Conservation (phyloP, 2,329 filamentous ascomycete species). For the Alternaria solani region DNA sequence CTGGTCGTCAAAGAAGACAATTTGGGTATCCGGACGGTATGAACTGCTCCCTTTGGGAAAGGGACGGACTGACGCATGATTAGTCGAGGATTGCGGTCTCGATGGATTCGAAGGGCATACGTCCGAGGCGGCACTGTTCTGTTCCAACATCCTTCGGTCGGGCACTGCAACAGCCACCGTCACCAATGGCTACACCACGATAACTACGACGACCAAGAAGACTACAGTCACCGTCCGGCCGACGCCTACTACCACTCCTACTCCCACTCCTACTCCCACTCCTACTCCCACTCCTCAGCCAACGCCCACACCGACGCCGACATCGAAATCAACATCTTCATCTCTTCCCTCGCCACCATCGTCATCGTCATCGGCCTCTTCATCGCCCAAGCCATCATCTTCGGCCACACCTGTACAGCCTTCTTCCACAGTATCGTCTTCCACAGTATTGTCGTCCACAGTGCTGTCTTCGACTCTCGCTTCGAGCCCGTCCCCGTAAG, state of each 20-base stretch:
- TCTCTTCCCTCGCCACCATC: conserved; percentile 5
- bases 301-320: conserved; percentile 25
- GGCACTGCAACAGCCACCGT: conserved; percentile 38
- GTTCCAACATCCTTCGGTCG: conserved; percentile 38
- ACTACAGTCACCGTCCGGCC: conserved; percentile 36
- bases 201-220: conserved; percentile 33
- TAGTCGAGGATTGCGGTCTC: conserved; percentile 37
- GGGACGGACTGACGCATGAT: conserved; percentile 6
- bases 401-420: conserved; percentile 18
- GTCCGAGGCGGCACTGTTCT: conserved; percentile 40
- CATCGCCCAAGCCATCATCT: conserved; percentile 16
- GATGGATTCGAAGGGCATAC: conserved; percentile 44
- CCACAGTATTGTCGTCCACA: conserved; percentile 22
- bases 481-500: conserved; percentile 36
- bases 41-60: background rate
- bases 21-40: conserved; percentile 35
- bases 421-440: conserved; percentile 25
- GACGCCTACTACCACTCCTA: conserved; percentile 12
- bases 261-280: conserved; percentile 17
- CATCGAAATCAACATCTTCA: conserved; percentile 19
- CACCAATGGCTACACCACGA: conserved; percentile 28
- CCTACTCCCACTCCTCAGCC: conserved; percentile 19
- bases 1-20: conserved; percentile 34
- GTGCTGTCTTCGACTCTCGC: conserved; percentile 22
- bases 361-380: conserved; percentile 15